Evolutionary conservation across 192 early-diverging fungal species (phyloP), one percentile per base, ranked within the genome.

Genomic region (Paraglomus brasilianum): DNA sequence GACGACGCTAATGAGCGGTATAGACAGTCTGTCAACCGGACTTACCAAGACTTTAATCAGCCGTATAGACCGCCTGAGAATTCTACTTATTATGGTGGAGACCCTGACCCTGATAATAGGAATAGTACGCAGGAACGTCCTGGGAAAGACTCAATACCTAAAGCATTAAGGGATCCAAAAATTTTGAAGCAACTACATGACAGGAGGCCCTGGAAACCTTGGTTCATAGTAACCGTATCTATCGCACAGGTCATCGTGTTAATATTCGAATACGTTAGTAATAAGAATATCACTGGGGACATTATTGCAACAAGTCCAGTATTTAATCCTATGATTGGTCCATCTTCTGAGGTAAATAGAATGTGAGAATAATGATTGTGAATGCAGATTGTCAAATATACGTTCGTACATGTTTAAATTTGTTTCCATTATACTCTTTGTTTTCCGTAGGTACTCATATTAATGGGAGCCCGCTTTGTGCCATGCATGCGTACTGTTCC

Each of bases 281-380:
- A 90, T 69, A 63, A 81, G 10, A 64, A 85, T 38, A 47, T 81
- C 13, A 92, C 90, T 1, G 86, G 88, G 8, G 62, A 47, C 11
- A 36, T 85, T 21, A 89, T 95, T 41, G 73, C 89, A 64, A 85
- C 84, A 0, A 78, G 75, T 24, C 87, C 89, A 0, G 30, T 30
- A 30, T 84, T 90, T 66, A 95, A 95, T 66, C 84, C 82, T 67
- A 88, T 95, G 87, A 92, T 94, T 72, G 93, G 93, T 7, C 92
- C 92, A 8, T 65, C 78, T 4, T 44, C 82, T 5, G 80, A 80
- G 7, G 83, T 84, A 74, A 79, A 81, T 82, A 6, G 6, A 42
- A 7, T 39, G 36, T 17, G 53, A 17, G n/a, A 17, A 17, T 55
- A 21, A 11, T 55, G 52, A 21, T 55, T 19, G 13, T 49, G 17